Conservation (phyloP, 1,284 basidiomycete species). For the Ustilago nuda region DNA sequence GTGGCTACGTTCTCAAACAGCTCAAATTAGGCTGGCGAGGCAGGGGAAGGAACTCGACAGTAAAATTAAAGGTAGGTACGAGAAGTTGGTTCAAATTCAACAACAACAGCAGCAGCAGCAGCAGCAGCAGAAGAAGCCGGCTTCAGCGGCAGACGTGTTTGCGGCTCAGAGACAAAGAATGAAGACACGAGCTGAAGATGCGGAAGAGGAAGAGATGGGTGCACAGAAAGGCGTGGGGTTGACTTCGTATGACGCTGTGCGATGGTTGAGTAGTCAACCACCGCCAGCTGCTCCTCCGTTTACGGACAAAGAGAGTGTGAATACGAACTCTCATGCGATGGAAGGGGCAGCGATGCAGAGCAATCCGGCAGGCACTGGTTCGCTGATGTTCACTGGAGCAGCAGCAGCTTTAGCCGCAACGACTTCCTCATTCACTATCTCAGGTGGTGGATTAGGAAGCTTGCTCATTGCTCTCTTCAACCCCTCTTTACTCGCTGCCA, state of each 20-base stretch:
- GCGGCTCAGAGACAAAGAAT: not conserved
- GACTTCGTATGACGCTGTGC: constrained; percentile 27
- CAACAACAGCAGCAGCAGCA: constrained; percentile 25
- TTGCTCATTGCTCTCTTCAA: constrained; percentile 19
- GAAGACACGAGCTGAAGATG: constrained; percentile 4
- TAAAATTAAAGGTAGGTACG: constrained; percentile 39
- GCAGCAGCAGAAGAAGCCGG: constrained; percentile 13
- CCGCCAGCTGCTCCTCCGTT: constrained; percentile 6
- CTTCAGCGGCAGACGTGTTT: constrained; percentile 2
- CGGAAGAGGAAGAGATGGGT: not conserved
- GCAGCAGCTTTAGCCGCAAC: constrained; percentile 18
- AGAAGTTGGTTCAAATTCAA: constrained; percentile 34
- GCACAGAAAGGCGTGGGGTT: constrained; percentile 9
- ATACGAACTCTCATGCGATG: not conserved
- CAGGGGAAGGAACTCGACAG: constrained; percentile 8
- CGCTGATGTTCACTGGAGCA: constrained; percentile 18
- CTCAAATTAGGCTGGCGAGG: constrained; percentile 4
- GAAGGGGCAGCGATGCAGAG: not conserved
- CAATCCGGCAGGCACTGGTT: not conserved
- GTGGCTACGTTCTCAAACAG: constrained; percentile 36
- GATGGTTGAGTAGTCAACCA: constrained; percentile 18
- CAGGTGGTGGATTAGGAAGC: constrained; percentile 20
- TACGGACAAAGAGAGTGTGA: not conserved
- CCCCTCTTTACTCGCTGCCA: not conserved
- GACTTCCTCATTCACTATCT: not conserved